phyloP scores from a whole-genome alignment of 176 grass and related monocot genomes.

The Ensete glaucum region DNA sequence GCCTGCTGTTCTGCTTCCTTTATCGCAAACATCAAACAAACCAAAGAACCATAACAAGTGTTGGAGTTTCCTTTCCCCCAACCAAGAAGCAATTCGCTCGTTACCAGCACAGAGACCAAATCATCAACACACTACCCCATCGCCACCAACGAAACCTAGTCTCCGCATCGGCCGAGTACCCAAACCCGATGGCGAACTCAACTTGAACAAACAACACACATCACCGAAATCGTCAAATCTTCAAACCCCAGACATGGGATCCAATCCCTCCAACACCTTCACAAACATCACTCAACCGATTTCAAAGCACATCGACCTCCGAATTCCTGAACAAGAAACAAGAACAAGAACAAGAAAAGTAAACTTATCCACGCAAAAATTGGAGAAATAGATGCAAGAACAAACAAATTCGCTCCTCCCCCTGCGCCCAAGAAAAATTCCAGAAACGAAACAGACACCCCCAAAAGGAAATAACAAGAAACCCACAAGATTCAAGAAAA shows the following conservation, averaged over 20 bases:
- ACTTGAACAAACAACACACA: too few species aligned
- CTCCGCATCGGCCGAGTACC: neutral
- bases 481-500: too few species aligned
- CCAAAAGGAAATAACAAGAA: neutral
- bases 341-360: neutral
- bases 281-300: neutral
- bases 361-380: neutral
- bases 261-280: neutral
- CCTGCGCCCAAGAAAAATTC: too few species aligned
- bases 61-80: neutral
- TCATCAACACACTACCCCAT: neutral
- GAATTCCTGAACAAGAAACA: neutral
- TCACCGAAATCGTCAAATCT: neutral
- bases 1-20: neutral
- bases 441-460: neutral
- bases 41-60: neutral
- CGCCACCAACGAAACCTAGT: neutral
- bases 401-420: neutral
- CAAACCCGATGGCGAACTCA: neutral
- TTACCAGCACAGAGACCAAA: neutral
- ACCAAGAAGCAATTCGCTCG: neutral
- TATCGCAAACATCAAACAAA: neutral
- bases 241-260: slow-evolving; percentile 5
- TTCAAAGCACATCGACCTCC: neutral
- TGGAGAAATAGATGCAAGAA: neutral